These are phyloP conservation scores for Colletotrichum sp. DNA, from an alignment of 2,329 filamentous ascomycete genomes.

Conservation along the genomic window DNA sequence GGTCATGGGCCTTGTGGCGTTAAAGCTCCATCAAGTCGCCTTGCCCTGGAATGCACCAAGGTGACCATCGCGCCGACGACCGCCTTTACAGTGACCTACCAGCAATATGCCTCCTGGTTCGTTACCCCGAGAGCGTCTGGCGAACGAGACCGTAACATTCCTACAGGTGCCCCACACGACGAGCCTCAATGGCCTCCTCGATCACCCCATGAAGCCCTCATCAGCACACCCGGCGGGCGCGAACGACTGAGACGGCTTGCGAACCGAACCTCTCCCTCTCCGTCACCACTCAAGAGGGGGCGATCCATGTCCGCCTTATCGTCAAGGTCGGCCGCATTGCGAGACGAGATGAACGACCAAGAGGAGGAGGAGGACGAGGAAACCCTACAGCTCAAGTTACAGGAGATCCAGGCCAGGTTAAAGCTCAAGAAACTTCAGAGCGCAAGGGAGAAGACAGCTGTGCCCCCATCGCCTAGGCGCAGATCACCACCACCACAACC, in stretches of 20 bases:
- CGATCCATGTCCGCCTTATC: conserved; percentile 32
- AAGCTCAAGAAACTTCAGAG: conserved; percentile 87
- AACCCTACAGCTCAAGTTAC: conserved; percentile 82
- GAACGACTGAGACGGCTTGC: conserved; percentile 74
- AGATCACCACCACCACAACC: conserved; percentile 6
- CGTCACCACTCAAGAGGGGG: conserved; percentile 65
- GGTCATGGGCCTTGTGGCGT: conserved; percentile 21
- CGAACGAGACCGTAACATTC: conserved; percentile 1
- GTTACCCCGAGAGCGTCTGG: background rate
- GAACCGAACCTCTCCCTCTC: conserved; percentile 70
- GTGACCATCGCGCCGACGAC: background rate
- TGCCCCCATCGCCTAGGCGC: conserved; percentile 27
- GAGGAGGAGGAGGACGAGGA: conserved; percentile 86
- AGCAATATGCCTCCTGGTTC: conserved; percentile 25
- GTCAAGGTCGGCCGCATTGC: conserved; percentile 23
- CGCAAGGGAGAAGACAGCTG: conserved; percentile 47
- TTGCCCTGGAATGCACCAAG: background rate
- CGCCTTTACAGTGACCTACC: background rate
- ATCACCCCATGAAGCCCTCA: conserved; percentile 68
- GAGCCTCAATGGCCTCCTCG: conserved; percentile 69
- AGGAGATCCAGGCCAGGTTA: conserved; percentile 86
- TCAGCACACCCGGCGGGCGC: conserved; percentile 78
- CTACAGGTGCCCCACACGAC: conserved; percentile 28
- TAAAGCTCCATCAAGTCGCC: background rate
- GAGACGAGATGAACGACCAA: conserved; percentile 37